These are phyloP conservation scores for Sextonia rubra DNA, from an alignment of 164 flowering plant species.

Conservation along the genomic window DNA sequence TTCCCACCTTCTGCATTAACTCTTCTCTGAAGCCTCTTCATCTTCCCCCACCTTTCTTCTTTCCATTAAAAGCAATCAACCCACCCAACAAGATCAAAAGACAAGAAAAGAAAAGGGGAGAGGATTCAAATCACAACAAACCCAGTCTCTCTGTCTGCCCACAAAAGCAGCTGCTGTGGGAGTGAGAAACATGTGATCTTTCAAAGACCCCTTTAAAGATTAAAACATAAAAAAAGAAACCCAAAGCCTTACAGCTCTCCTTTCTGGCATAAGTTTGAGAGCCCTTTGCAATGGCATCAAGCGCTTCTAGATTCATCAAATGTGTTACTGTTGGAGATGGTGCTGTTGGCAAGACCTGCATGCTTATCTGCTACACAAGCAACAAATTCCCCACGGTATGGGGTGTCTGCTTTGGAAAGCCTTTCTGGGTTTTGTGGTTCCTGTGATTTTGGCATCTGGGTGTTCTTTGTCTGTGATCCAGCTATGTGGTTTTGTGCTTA, in stretches of 20 bases:
- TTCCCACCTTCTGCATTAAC: background rate
- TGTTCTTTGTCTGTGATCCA: background rate
- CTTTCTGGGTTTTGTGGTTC: constrained; percentile 29
- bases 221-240: background rate
- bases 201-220: constrained; percentile 10
- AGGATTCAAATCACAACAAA: background rate
- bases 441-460: constrained; percentile 4
- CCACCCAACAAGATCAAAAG: background rate
- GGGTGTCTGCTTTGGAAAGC: background rate
- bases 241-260: constrained; percentile 6
- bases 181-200: constrained; percentile 73
- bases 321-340: constrained; percentile 98
- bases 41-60: background rate
- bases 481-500: background rate
- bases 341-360: constrained; percentile 94
- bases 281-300: constrained; percentile 23
- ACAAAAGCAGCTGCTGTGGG: constrained; percentile 3
- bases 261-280: background rate
- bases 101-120: background rate
- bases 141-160: background rate
- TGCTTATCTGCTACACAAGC: constrained; percentile 95
- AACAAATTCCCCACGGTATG: constrained; percentile 92
- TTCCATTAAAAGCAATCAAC: background rate
- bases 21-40: background rate
- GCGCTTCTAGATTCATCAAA: constrained; percentile 86